Percentiles rank a stretch among this genome's conserved stretches.
Conservation (phyloP, 768 basidiomycete genomes). For the Lactifluus rugatus region DNA sequence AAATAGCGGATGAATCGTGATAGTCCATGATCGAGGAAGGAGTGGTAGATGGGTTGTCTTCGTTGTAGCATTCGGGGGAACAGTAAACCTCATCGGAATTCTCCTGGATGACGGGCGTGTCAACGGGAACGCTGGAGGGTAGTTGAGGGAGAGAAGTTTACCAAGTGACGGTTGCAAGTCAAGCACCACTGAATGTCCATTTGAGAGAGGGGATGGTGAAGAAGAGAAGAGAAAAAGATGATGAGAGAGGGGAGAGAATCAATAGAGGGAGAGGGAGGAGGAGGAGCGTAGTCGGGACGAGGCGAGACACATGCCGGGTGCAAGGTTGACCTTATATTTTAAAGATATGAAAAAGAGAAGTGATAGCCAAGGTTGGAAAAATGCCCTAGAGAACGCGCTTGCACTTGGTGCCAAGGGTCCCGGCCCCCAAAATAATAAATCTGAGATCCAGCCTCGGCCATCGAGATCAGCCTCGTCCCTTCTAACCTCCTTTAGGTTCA, state of each 20-base stretch:
- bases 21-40: slow-evolving; percentile 15
- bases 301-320: slow-evolving; percentile 4
- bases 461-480: slow-evolving; percentile 18
- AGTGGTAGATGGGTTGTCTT: slow-evolving; percentile 23
- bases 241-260: slow-evolving; percentile 15
- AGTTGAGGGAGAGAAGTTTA: slow-evolving; percentile 27
- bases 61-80: slow-evolving; percentile 36
- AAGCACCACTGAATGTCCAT: slow-evolving; percentile 71
- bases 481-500: slow-evolving; percentile 15
- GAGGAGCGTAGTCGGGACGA: background rate
- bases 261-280: too few relatives aligned
- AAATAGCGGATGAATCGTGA: background rate
- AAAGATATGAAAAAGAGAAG: slow-evolving; percentile 7
- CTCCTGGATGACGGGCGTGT: slow-evolving; percentile 24
- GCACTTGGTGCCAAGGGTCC: slow-evolving; percentile 5
- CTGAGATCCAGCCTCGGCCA: slow-evolving; percentile 13
- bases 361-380: slow-evolving; percentile 6
- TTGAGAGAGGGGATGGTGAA: slow-evolving; percentile 18
- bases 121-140: slow-evolving; percentile 17
- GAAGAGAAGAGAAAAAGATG: slow-evolving; percentile 7
- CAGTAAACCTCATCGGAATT: slow-evolving; percentile 39
- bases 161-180: slow-evolving; percentile 50
- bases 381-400: background rate
- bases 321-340: slow-evolving; percentile 14
- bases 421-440: slow-evolving; percentile 17